A percentile compares a stretch with the other conserved stretches of the same genome.
Conservation (phyloP, 495 filamentous ascomycete species). For the Hyaloscypha finlandica region DNA sequence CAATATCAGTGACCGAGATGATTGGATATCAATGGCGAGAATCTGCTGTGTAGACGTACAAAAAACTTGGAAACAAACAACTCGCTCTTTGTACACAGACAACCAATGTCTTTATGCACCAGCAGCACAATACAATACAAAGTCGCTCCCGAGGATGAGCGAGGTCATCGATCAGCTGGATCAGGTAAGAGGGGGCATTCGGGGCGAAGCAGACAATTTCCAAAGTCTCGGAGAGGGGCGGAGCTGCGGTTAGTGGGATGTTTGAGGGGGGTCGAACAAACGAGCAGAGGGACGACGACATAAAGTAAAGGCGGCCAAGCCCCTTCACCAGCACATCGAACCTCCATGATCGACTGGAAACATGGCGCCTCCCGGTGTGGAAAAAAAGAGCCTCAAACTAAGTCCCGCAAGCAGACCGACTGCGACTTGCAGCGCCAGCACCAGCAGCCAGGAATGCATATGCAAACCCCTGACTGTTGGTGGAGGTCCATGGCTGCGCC, state of each 20-base stretch:
- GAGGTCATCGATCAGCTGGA: constrained; percentile 4
- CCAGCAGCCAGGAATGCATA: constrained; percentile 9
- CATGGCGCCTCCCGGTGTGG: neutral
- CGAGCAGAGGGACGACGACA: neutral
- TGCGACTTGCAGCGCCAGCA: neutral
- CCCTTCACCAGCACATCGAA: neutral
- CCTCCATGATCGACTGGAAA: neutral
- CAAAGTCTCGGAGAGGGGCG: neutral
- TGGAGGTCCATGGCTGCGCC: constrained; percentile 2
- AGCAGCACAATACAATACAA: constrained; percentile 16
- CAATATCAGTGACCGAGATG: constrained; percentile 5
- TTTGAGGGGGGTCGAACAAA: too few relatives aligned
- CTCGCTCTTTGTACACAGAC: constrained; percentile 4
- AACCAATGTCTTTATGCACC: constrained; percentile 5
- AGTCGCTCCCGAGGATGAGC: neutral
- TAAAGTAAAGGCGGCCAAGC: constrained; percentile 4
- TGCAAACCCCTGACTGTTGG: constrained; percentile 18
- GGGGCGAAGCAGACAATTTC: constrained; percentile 2
- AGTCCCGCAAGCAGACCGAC: neutral
- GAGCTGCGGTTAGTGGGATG: neutral
- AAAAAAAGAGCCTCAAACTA: neutral
- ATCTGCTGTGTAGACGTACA: neutral
- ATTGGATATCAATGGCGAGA: neutral
- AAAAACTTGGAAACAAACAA: constrained; percentile 4
- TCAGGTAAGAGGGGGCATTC: constrained; percentile 11